These are phyloP conservation scores for Phytophthora ohioensis DNA, from an alignment of 352 stramenopile species.

Conservation along the genomic window DNA sequence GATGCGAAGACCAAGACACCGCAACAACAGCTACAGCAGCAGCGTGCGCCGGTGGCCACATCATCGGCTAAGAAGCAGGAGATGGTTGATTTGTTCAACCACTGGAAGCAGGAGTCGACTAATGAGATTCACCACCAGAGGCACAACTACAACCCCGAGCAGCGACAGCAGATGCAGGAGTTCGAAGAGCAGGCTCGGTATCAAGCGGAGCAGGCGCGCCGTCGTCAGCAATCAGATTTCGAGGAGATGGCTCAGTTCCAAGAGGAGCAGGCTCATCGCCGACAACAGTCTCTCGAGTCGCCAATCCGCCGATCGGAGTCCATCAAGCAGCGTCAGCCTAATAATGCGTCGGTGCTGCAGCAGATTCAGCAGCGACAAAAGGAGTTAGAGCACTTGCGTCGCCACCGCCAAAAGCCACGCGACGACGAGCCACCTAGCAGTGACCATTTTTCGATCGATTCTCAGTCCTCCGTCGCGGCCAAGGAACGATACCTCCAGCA, in stretches of 20 bases:
- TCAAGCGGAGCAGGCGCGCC: conserved; percentile 40
- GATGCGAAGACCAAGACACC: conserved; percentile 18
- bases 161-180: conserved; percentile 35
- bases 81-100: conserved; percentile 41
- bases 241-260: conserved; percentile 42
- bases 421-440: conserved; percentile 40
- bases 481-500: conserved; percentile 51
- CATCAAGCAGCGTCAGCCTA: conserved; percentile 19
- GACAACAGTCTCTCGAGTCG: conserved; percentile 27
- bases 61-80: conserved; percentile 41
- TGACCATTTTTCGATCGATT: conserved; percentile 24
- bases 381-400: conserved; percentile 32
- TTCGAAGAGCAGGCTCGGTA: conserved; percentile 41
- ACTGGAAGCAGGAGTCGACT: conserved; percentile 47
- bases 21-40: conserved; percentile 16
- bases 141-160: conserved; percentile 21
- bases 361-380: conserved; percentile 47
- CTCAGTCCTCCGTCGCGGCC: conserved; percentile 34
- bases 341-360: conserved; percentile 27
- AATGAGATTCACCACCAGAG: conserved; percentile 34
- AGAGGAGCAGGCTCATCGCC: conserved; percentile 39
- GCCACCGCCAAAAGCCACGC: conserved; percentile 33
- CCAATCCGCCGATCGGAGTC: conserved; percentile 18
- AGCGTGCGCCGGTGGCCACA: conserved; percentile 8
- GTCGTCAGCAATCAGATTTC: conserved; percentile 40